A percentile compares a stretch with the other conserved stretches of the same genome.
Conservation (phyloP, 306 rosid genomes). For the Medicago arabica region DNA sequence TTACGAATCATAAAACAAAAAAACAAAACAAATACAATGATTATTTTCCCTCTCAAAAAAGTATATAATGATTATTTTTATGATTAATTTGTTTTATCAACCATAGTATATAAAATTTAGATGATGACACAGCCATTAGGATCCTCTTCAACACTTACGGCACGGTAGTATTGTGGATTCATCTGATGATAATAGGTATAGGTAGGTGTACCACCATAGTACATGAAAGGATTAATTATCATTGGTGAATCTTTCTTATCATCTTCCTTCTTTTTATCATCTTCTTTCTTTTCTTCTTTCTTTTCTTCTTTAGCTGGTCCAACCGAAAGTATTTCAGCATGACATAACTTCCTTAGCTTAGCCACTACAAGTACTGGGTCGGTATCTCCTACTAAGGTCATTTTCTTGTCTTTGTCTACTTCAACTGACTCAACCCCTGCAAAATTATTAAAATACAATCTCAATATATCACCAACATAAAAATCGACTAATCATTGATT, state of each 20-base stretch:
- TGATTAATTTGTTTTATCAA: background rate
- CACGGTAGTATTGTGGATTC: constrained; percentile 41
- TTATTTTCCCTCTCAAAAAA: no score
- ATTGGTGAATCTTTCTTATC: constrained; percentile 36
- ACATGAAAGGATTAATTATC: constrained; percentile 11
- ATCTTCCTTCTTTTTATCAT: constrained; percentile 31
- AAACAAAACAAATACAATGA: no score
- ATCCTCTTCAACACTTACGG: constrained; percentile 53
- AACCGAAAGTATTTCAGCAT: constrained; percentile 58
- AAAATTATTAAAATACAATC: constrained; percentile 23
- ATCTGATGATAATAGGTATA: constrained; percentile 26
- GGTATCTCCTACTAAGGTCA: constrained; percentile 62
- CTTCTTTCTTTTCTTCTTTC: constrained; percentile 51
- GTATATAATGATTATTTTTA: no score
- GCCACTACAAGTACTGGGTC: constrained; percentile 60
- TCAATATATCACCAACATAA: background rate
- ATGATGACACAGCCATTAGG: constrained; percentile 70
- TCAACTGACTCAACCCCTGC: constrained; percentile 63
- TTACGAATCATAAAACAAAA: no score
- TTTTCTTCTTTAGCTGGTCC: constrained; percentile 71
- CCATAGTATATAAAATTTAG: constrained; percentile 23
- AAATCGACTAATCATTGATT: background rate
- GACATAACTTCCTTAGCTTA: constrained; percentile 61
- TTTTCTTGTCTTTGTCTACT: constrained; percentile 61
- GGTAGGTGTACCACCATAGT: background rate